A percentile compares a stretch with the other conserved stretches of the same genome.
Evolutionary conservation across 2,329 filamentous ascomycete genomes (phyloP).

Genomic region (Talaromyces rugulosus): DNA sequence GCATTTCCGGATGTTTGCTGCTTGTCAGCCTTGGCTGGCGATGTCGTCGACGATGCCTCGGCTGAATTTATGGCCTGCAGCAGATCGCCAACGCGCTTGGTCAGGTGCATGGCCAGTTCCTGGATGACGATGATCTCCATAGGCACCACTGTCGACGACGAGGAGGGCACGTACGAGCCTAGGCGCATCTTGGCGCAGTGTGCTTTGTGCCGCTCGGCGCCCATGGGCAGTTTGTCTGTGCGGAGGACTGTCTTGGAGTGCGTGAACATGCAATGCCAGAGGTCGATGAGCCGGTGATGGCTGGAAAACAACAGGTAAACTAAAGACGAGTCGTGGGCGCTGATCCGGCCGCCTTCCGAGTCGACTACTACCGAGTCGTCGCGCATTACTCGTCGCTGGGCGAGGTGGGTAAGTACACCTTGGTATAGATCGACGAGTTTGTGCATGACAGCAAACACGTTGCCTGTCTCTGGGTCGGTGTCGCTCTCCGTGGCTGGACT

Average conservation of each 20-base stretch:
- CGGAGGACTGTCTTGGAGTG: conserved; percentile 2
- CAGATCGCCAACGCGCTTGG: neutral
- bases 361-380: neutral
- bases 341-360: neutral
- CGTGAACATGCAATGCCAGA: conserved; percentile 7
- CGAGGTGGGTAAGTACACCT: neutral
- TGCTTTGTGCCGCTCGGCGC: neutral
- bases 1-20: neutral
- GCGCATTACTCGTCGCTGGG: neutral
- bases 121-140: conserved; percentile 10
- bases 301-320: conserved; percentile 8
- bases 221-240: neutral
- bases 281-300: conserved; percentile 9
- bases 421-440: conserved; percentile 7
- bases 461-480: neutral
- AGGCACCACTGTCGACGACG: conserved; percentile 6
- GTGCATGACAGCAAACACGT: conserved; percentile 6
- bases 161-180: conserved; percentile 9
- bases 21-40: neutral
- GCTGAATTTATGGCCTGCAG: neutral
- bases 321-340: neutral
- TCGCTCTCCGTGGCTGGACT: neutral
- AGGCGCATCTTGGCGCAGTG: conserved; percentile 9
- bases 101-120: conserved; percentile 8
- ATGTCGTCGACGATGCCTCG: neutral